phyloP scores from a whole-genome alignment of 2,329 filamentous ascomycete genomes.

The Nemania abortiva region DNA sequence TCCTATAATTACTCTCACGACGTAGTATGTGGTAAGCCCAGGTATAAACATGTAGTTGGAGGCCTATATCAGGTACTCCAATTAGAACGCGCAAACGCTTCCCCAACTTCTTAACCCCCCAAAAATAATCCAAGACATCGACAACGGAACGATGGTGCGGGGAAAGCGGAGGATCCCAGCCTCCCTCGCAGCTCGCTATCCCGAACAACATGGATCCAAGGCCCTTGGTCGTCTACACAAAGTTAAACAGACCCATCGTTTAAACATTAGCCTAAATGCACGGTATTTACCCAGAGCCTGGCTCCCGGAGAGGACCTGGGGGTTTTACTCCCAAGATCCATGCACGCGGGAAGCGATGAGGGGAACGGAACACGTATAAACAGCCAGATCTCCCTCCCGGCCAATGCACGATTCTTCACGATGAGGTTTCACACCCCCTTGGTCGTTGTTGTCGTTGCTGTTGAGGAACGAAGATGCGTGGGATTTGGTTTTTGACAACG shows the following conservation, averaged over 20 bases:
- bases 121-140: background rate
- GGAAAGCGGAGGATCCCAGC: conserved; percentile 25
- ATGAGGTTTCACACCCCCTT: background rate
- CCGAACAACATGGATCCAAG: conserved; percentile 25
- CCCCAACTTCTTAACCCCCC: too few species aligned
- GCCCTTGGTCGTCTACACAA: conserved; percentile 7
- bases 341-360: background rate
- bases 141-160: conserved; percentile 20
- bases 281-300: conserved; percentile 3
- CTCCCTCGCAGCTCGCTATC: conserved; percentile 28
- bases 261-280: conserved; percentile 37
- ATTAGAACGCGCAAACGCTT: too few species aligned
- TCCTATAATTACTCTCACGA: too few species aligned
- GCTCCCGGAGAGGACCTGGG: conserved; percentile 1
- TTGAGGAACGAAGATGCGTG: conserved; percentile 45
- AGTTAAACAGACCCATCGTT: conserved; percentile 27
- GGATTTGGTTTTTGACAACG: conserved; percentile 46
- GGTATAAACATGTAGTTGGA: too few species aligned
- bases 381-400: conserved; percentile 4
- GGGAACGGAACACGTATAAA: conserved; percentile 27
- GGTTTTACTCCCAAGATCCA: background rate
- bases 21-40: too few species aligned
- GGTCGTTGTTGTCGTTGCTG: background rate
- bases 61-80: too few species aligned
- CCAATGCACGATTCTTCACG: background rate